A percentile compares a stretch with the other conserved stretches of the same genome.
Conservation (phyloP, 129 eudicot genomes). For the Saussurea involucrata region DNA sequence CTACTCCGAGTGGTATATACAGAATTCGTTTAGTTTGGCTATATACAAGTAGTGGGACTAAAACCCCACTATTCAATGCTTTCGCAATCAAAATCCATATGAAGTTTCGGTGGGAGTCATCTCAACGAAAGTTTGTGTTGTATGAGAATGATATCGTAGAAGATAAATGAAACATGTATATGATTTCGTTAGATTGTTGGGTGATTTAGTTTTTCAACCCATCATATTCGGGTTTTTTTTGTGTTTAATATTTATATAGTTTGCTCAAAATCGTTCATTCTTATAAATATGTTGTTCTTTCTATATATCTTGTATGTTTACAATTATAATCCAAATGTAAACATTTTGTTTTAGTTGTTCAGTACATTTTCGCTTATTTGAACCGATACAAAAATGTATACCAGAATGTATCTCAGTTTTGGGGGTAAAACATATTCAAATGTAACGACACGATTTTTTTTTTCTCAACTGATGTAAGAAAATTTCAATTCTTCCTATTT, state of each 20-base stretch:
- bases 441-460: no score
- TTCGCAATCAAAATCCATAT: not conserved
- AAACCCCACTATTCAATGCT: not conserved
- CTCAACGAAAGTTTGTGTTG: constrained; percentile 1
- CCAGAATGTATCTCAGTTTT: not conserved
- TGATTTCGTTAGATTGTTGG: not conserved
- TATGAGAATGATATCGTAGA: constrained; percentile 4
- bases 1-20: not conserved
- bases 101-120: not conserved
- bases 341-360: not conserved
- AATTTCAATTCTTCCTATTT: no score
- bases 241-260: not conserved
- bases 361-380: not conserved
- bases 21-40: not conserved
- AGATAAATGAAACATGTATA: constrained; percentile 3
- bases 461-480: no score
- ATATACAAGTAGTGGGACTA: not conserved
- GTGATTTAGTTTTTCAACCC: not conserved
- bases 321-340: not conserved
- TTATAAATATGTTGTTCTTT: not conserved
- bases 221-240: not conserved
- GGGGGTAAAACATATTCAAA: no score
- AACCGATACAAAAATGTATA: not conserved
- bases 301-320: not conserved
- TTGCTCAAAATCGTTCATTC: not conserved